These are phyloP conservation scores for Penicillium sp. DNA, from an alignment of 2,329 filamentous ascomycete species.

Conservation along the genomic window DNA sequence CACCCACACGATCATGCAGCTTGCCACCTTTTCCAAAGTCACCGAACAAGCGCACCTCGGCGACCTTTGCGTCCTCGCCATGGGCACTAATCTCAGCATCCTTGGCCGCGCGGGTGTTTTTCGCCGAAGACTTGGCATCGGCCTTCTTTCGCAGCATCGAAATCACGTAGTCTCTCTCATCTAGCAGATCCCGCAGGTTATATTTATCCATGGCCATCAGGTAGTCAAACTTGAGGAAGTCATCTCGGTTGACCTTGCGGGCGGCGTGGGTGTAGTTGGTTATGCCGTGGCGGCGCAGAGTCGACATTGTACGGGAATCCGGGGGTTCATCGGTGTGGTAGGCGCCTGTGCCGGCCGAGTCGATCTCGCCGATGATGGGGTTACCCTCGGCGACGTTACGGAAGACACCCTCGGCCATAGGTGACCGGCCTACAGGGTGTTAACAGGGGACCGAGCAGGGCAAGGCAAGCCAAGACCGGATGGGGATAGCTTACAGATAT, in stretches of 20 bases:
- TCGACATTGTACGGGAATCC: constrained; percentile 79
- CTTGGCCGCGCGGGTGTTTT: constrained; percentile 37
- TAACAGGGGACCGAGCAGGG: not conserved
- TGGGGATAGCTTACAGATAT: constrained; percentile 67
- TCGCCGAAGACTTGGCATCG: constrained; percentile 21
- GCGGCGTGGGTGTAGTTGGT: constrained; percentile 73
- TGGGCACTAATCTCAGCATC: constrained; percentile 33
- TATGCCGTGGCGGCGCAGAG: constrained; percentile 71
- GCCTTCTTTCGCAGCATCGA: constrained; percentile 45
- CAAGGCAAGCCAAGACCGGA: not conserved
- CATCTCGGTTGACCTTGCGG: constrained; percentile 66
- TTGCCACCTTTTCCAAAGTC: constrained; percentile 65
- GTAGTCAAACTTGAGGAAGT: constrained; percentile 87
- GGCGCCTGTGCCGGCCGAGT: constrained; percentile 85
- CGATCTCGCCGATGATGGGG: constrained; percentile 64
- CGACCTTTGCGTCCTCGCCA: constrained; percentile 40
- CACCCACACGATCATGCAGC: constrained; percentile 35
- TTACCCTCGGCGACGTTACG: constrained; percentile 62
- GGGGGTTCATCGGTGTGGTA: constrained; percentile 78
- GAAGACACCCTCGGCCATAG: constrained; percentile 97
- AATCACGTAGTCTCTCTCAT: constrained; percentile 55
- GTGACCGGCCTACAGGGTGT: constrained; percentile 60
- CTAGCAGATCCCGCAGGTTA: constrained; percentile 70
- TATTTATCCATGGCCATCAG: constrained; percentile 90
- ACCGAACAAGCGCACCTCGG: constrained; percentile 75